Evolutionary conservation across 164 flowering plant species (phyloP).

Genomic region (Stephania yunnanensis): DNA sequence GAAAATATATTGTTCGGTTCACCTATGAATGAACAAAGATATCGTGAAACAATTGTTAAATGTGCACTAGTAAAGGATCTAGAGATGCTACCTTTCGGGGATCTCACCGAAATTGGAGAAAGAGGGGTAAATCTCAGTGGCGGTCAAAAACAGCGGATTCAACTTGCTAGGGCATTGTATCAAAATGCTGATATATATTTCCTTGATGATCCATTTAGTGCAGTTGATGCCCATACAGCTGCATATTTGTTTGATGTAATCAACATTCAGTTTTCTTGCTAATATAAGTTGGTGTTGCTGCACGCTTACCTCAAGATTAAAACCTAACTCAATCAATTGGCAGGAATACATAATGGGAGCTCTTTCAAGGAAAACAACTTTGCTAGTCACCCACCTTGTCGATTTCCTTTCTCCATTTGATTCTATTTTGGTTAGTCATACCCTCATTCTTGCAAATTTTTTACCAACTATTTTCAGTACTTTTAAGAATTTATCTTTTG

Average conservation of each 20-base stretch:
- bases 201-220: slow-evolving; percentile 87
- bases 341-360: slow-evolving; percentile 81
- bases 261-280: slow-evolving; percentile 15
- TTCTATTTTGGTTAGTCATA: slow-evolving; percentile 59
- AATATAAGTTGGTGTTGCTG: neutral
- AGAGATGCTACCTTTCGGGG: slow-evolving; percentile 66
- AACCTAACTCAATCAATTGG: slow-evolving; percentile 7
- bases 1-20: slow-evolving; percentile 79
- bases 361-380: slow-evolving; percentile 57
- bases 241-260: slow-evolving; percentile 8
- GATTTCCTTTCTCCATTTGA: slow-evolving; percentile 84
- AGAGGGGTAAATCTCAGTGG: slow-evolving; percentile 90
- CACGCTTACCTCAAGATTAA: neutral
- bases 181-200: slow-evolving; percentile 79
- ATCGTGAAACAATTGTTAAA: slow-evolving; percentile 50
- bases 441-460: neutral
- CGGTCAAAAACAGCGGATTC: slow-evolving; percentile 88
- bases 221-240: slow-evolving; percentile 92
- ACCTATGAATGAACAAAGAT: slow-evolving; percentile 58
- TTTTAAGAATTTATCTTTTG: neutral
- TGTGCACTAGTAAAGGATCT: slow-evolving; percentile 73
- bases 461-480: neutral
- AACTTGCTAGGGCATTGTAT: slow-evolving; percentile 87
- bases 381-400: slow-evolving; percentile 88
- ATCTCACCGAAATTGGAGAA: slow-evolving; percentile 81